These are phyloP conservation scores for Neurospora terricola DNA, from an alignment of 495 filamentous ascomycete species.

Conservation along the genomic window DNA sequence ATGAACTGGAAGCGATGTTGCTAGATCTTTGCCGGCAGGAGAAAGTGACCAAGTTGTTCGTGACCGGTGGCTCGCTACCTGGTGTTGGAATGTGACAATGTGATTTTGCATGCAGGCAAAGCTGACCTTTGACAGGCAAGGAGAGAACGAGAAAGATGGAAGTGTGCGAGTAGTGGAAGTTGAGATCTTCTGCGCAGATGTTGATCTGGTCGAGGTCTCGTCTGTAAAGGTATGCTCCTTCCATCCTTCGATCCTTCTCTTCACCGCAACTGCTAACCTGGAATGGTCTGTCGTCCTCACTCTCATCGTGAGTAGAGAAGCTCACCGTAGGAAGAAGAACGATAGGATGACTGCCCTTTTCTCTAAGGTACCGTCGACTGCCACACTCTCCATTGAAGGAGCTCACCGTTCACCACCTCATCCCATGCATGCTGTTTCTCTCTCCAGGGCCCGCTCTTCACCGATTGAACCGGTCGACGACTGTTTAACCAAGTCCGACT, in stretches of 20 bases:
- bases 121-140: neutral
- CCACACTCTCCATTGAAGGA: neutral
- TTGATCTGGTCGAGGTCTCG: no score
- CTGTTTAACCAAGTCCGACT: neutral
- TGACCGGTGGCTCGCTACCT: neutral
- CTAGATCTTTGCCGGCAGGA: neutral
- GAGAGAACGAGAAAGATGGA: neutral
- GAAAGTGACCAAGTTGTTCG: neutral
- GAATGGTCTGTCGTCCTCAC: neutral
- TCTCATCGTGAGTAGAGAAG: neutral
- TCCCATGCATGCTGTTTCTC: neutral
- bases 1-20: neutral
- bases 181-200: neutral
- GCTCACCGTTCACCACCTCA: neutral
- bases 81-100: neutral
- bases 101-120: neutral
- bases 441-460: neutral
- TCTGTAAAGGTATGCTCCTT: neutral
- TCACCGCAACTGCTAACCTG: neutral
- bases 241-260: neutral
- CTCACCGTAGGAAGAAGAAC: neutral
- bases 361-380: neutral
- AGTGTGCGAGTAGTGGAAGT: neutral
- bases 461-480: fast-evolving
- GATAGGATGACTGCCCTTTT: neutral